phyloP scores from a whole-genome alignment of 306 rosid genomes.

The Acmispon strigosus region DNA sequence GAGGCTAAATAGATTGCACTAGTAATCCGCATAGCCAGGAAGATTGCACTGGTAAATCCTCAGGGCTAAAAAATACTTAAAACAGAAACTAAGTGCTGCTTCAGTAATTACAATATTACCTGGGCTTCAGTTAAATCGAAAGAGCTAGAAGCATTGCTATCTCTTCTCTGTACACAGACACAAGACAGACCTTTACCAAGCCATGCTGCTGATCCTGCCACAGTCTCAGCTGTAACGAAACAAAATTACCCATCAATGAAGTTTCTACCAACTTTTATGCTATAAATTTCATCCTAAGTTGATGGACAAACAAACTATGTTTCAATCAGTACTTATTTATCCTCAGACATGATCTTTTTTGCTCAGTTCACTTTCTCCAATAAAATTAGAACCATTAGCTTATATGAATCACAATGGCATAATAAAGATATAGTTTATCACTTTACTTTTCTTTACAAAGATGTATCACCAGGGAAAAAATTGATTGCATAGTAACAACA shows the following conservation, averaged over 20 bases:
- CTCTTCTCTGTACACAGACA: constrained; percentile 79
- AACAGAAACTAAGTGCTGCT: not conserved
- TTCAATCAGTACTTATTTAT: not conserved
- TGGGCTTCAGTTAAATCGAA: constrained; percentile 76
- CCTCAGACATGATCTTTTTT: not conserved
- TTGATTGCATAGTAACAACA: not conserved
- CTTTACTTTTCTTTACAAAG: not conserved
- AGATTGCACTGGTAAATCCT: too few relatives aligned
- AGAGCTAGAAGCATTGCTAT: constrained; percentile 64
- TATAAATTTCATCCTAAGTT: not conserved
- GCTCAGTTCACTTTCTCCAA: not conserved
- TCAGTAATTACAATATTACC: constrained; percentile 32
- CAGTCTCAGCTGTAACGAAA: constrained; percentile 80
- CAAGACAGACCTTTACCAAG: constrained; percentile 98
- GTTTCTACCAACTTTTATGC: not conserved
- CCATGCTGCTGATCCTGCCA: constrained; percentile 98
- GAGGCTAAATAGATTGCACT: too few relatives aligned
- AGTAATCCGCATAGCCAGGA: too few relatives aligned
- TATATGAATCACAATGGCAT: not conserved
- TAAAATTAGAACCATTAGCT: not conserved
- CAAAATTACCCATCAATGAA: constrained; percentile 19
- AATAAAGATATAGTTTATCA: not conserved
- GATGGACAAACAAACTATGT: not conserved
- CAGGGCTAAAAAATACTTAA: not conserved
- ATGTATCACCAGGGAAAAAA: not conserved